Evolutionary conservation across 768 basidiomycete species (phyloP).

Genomic region (Leucosporidium yakuticum): DNA sequence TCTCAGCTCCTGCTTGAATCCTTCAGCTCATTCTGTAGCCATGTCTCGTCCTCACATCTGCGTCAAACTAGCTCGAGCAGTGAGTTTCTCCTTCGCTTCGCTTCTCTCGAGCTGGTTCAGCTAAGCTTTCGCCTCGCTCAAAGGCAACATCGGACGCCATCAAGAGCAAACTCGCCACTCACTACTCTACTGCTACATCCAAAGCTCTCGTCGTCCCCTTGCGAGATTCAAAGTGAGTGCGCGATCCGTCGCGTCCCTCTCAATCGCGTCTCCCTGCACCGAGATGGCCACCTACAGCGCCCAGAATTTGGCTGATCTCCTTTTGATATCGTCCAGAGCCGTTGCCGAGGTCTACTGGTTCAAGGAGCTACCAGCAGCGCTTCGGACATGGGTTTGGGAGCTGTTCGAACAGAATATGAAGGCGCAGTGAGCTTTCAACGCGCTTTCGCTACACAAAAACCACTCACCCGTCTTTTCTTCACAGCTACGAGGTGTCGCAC

Average conservation of each 20-base stretch:
- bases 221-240: background rate
- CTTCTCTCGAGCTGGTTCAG: no score
- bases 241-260: no score
- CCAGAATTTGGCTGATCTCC: background rate
- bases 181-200: background rate
- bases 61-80: no score
- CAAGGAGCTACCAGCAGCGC: background rate
- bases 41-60: no score
- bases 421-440: background rate
- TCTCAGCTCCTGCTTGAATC: no score
- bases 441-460: background rate
- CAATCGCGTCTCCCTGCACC: no score
- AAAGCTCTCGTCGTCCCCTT: background rate
- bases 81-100: no score
- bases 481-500: constrained; percentile 55
- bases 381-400: background rate
- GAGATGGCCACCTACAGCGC: background rate
- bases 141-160: no score
- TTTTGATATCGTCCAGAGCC: background rate
- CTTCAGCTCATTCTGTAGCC: no score
- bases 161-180: no score
- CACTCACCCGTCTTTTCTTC: background rate
- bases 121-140: no score
- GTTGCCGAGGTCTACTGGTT: background rate
- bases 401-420: background rate